These are phyloP conservation scores for Leishmania guyanensis DNA, from an alignment of 208 protist species.

Conservation along the genomic window DNA sequence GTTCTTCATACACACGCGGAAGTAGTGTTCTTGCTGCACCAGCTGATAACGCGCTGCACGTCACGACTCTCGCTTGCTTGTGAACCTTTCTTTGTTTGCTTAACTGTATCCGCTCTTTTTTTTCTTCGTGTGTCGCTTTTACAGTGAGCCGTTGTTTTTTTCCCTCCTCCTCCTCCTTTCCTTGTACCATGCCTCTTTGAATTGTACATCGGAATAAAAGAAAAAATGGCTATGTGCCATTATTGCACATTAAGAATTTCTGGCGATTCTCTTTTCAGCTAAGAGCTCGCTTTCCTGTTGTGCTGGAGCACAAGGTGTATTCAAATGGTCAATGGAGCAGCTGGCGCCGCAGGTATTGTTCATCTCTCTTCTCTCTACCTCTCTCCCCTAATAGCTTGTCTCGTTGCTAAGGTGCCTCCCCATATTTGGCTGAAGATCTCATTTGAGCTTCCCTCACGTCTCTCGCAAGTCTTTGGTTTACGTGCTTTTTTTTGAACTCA, in stretches of 20 bases:
- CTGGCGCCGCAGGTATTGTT: no score
- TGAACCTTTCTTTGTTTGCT: not conserved
- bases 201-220: not conserved
- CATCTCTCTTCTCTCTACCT: not conserved
- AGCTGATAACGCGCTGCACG: slow-evolving; percentile 16
- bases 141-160: not conserved
- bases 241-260: not conserved
- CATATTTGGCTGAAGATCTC: not conserved
- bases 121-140: not conserved
- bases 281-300: slow-evolving; percentile 2
- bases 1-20: slow-evolving; percentile 67
- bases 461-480: not conserved
- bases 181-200: not conserved
- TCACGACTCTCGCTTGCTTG: slow-evolving; percentile 3
- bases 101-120: not conserved
- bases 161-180: slow-evolving; percentile 6
- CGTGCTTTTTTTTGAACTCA: not conserved
- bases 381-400: slow-evolving; percentile 4
- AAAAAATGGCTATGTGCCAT: not conserved
- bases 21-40: slow-evolving; percentile 7
- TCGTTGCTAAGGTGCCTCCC: not conserved
- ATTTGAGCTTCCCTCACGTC: not conserved
- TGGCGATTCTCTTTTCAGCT: not conserved
- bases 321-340: not conserved
- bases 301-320: not conserved